Base-by-base conservation (phyloP, 2,329 filamentous ascomycete genomes). In the Colletotrichum agaves region DNA sequence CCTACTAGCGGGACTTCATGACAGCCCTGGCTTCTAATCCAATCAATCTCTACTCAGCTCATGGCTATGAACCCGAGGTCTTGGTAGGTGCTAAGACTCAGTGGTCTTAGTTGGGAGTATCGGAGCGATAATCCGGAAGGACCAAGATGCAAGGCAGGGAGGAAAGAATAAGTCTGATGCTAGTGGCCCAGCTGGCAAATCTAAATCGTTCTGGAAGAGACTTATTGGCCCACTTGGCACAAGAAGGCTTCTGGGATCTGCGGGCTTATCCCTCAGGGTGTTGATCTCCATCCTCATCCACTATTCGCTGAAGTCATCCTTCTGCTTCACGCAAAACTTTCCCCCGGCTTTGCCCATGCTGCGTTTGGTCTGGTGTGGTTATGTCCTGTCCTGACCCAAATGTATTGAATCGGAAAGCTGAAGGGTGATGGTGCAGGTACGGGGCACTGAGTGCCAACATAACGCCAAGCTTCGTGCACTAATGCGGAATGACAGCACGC, bases 141-240 rank as follows among this genome's bases (percentile, higher is more conserved):
- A 31, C 39, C 35, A 37, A 31, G 37, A 27, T 21, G 1, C 33
- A 12, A 15, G 12, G 27, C 52, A 37, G 10, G 8, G 23, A 31
- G 19, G 12, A 33, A 46, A 44, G 56, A 50, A 27, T 67, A 59
- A 49, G 60, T 47, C 64, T 64, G 53, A 67, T 59, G 64, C 23
- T 21, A 31, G 31, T 19, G 33, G 33, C 47, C 31, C 43, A 59
- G 61, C 46, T 43, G 19, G 12, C 47, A n/a, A 21, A 43, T 41
- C 21, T 31, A 15, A 41, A 33, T 52, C 21, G 21, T 41, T 55
- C 39, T 64, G 21, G 41, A 52, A 19, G 46, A 60, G 53, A 67
- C 47, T 59, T 17, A 10, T 13, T 23, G 53, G 55, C 53, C 61
- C 64, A 64, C 64, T 63, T 31, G 15, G 31, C 46, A 7, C 13